Evolutionary conservation across 73 alveolate species (phyloP).

Genomic region (Paramecium bursaria): DNA sequence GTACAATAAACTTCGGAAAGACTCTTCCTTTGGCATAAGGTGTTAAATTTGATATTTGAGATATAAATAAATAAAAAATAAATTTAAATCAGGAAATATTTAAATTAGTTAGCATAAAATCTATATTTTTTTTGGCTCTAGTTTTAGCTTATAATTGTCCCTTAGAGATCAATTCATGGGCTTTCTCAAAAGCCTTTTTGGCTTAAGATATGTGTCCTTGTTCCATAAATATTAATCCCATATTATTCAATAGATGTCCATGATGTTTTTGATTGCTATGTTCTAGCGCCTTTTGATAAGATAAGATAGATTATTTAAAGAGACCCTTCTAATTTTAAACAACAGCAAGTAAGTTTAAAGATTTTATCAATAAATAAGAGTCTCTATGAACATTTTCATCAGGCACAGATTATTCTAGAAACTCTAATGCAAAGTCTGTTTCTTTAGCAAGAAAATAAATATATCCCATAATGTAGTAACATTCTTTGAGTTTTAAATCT

Average conservation of each 20-base stretch:
- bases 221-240: background rate
- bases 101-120: too few species aligned
- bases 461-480: background rate
- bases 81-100: background rate
- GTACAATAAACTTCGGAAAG: constrained; percentile 86
- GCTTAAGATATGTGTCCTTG: background rate
- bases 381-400: background rate
- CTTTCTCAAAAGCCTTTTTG: background rate
- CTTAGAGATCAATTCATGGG: background rate
- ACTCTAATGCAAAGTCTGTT: background rate
- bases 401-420: background rate
- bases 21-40: constrained; percentile 90
- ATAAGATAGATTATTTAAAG: background rate
- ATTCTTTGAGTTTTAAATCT: background rate
- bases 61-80: background rate
- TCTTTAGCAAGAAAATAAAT: background rate
- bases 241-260: background rate
- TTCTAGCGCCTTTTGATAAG: background rate
- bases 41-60: constrained; percentile 82
- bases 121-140: background rate
- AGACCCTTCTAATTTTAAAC: background rate
- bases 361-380: background rate
- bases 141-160: background rate
- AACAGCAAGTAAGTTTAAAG: background rate
- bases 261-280: background rate